Base-by-base conservation (phyloP, 75 land plant species). In the Pseudotsuga menziesii region DNA sequence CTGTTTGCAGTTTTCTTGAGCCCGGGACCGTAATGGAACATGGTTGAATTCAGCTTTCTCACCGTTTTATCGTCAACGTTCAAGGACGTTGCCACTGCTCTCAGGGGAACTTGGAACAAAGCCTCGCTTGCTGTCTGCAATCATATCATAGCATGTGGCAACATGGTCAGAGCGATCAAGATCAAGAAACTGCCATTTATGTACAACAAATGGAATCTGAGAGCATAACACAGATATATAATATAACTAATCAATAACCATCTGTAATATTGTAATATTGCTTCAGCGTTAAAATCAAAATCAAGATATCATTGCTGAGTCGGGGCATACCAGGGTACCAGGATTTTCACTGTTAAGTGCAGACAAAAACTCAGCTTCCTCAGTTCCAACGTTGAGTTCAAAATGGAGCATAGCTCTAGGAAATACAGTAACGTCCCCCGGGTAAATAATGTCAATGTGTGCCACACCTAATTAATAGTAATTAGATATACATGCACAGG, bases 351-450 rank as follows among this genome's bases (percentile, higher is more conserved):
- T 80, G 61, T 80, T 80, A 22, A 80, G 61, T 20, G 80, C 81
- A 1, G 81, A 76, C 29, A 80, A 56, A 48, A 22, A 80, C 2
- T 57, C 35, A 35, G 81, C 81, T 77, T 32, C 55, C 26, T 76
- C 32, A 4, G 5, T 13, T 4, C 81, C 81, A 5, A 80, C 67
- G 39, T 80, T 80, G 23, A 80, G 80, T 56, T 80, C 80, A 25
- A 80, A 80, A 60, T 80, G 81, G 56, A 80, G 36, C 67, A 77
- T 8, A 9, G 79, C 81, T 5, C 81, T 26, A 13, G 81, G 81
- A 80, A 80, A 80, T 7, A 80, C 19, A 15, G 81, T 80, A 5
- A 80, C 81, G 32, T 80, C 81, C 22, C 81, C 81, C 16, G 81
- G 81, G 2, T 76, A 19, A 1, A 80, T 64, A 58, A 80, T 80